A percentile compares a stretch with the other conserved stretches of the same genome.
Evolutionary conservation across 208 protist species (phyloP).

Genomic region (Leishmania martiniquensis): DNA sequence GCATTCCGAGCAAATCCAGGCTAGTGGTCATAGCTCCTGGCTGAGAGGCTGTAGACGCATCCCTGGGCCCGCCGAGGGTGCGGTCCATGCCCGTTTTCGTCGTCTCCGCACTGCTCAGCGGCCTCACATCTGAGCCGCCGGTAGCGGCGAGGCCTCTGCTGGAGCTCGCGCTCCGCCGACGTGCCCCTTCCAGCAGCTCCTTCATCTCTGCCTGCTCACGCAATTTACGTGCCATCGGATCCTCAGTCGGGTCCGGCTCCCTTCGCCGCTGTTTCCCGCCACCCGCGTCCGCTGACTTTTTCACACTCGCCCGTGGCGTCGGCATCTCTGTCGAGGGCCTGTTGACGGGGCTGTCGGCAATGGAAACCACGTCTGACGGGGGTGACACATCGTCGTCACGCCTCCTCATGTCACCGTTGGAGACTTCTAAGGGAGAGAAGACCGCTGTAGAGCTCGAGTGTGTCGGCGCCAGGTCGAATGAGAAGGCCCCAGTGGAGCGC

Average conservation of each 20-base stretch:
- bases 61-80: background rate
- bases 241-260: constrained; percentile 7
- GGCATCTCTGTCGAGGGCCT: background rate
- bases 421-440: constrained; percentile 23
- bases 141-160: background rate
- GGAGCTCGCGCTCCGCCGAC: background rate
- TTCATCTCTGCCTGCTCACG: constrained; percentile 32
- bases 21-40: background rate
- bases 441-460: constrained; percentile 1
- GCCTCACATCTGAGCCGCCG: background rate
- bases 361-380: background rate
- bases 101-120: background rate
- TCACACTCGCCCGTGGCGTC: background rate
- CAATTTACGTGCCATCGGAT: constrained; percentile 13
- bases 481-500: constrained; percentile 9
- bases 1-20: background rate
- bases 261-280: background rate
- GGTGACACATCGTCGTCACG: background rate
- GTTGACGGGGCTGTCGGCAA: background rate
- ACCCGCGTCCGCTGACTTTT: background rate
- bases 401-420: background rate
- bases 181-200: constrained; percentile 12
- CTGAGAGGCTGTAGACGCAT: background rate
- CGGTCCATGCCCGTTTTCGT: background rate
- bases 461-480: constrained; percentile 26